Percentiles rank a stretch among this genome's conserved stretches.
Evolutionary conservation across 805 yeast species (phyloP).

Genomic region (Cyberlindnera mycetangii): DNA sequence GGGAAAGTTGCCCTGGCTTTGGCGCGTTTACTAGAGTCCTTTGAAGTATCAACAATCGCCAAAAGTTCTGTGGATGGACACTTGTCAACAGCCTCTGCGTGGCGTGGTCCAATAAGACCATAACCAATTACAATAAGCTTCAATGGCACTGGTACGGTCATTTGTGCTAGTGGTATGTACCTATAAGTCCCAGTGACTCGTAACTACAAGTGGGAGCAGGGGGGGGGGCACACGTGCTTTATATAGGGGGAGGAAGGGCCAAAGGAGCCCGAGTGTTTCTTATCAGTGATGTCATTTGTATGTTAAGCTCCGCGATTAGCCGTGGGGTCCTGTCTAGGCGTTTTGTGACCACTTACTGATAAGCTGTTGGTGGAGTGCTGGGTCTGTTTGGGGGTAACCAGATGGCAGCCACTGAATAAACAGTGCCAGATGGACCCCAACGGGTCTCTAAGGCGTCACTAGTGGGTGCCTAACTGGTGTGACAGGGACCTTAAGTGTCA

Average conservation of each 20-base stretch:
- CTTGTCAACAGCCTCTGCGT: conserved; percentile 17
- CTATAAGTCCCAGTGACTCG: no score
- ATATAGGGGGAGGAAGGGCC: neutral
- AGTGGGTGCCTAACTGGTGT: no score
- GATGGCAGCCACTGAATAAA: no score
- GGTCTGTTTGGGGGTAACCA: no score
- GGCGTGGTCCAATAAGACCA: conserved; percentile 25
- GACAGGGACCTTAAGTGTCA: no score
- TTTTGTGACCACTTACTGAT: neutral
- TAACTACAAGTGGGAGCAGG: neutral
- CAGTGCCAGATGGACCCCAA: no score
- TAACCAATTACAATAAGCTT: conserved; percentile 20
- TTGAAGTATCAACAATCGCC: conserved; percentile 19
- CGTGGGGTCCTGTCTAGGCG: neutral
- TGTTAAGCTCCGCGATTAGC: neutral
- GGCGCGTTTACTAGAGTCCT: conserved; percentile 10
- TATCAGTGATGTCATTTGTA: neutral
- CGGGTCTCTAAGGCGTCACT: no score
- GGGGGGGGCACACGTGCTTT: neutral
- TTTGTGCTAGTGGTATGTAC: no score
- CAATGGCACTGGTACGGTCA: conserved; percentile 13
- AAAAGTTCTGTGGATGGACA: conserved; percentile 16
- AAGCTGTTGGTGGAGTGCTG: no score
- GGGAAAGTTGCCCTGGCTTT: conserved; percentile 12
- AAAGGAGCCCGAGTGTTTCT: neutral